A percentile compares a stretch with the other conserved stretches of the same genome.
phyloP scores from a whole-genome alignment of 2,329 filamentous ascomycete species.

The Botryosphaeria dothidea region DNA sequence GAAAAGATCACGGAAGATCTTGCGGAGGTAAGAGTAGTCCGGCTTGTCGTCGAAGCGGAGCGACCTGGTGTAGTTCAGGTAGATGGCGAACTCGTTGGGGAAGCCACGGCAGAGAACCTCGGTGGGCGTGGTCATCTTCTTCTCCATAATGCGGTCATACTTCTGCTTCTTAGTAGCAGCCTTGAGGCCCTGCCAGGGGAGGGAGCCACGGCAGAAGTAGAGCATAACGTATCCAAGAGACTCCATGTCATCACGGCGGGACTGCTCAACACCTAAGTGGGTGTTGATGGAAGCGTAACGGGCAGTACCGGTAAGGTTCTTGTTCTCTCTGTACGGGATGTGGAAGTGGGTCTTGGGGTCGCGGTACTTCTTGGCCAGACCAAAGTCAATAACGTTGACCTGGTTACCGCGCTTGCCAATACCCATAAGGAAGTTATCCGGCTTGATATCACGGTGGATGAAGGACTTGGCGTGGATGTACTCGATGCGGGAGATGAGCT shows the following conservation, averaged over 20 bases:
- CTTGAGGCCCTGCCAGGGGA: conserved; percentile 98
- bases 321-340: conserved; percentile 99
- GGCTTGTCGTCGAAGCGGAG: conserved; percentile 99
- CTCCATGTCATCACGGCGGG: conserved; percentile 98
- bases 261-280: conserved; percentile 97
- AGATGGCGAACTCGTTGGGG: conserved; percentile 99
- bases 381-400: conserved; percentile 99
- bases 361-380: conserved; percentile 98
- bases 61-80: conserved; percentile 98
- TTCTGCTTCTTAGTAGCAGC: conserved; percentile 99
- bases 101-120: conserved; percentile 98
- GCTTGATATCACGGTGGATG: conserved; percentile 99
- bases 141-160: conserved; percentile 99
- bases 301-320: conserved; percentile 98
- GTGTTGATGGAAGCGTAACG: conserved; percentile 99
- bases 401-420: conserved; percentile 99
- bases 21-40: conserved; percentile 98
- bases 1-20: conserved; percentile 99
- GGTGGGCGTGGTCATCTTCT: conserved; percentile 99
- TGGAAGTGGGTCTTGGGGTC: conserved; percentile 99
- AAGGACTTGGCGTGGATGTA: conserved; percentile 99
- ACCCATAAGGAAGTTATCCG: conserved; percentile 99
- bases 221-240: conserved; percentile 99
- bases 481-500: conserved; percentile 98
- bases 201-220: conserved; percentile 98